Base-by-base conservation (phyloP, 176 grass and related monocot species). In the Rhynchospora pubera region DNA sequence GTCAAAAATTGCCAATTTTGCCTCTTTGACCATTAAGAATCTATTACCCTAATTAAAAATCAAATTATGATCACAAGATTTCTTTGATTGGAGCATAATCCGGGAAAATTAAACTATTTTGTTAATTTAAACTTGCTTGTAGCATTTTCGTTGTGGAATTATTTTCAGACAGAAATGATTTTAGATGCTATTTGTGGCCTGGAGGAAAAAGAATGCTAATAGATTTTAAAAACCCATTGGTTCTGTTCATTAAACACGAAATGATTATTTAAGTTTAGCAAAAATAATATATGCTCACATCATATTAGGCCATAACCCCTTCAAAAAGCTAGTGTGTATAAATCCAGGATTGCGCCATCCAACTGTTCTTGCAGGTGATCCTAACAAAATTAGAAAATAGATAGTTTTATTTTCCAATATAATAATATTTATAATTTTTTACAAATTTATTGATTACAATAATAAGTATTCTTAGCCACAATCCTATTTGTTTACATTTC, bases 311-410 rank as follows among this genome's bases (percentile, higher is more conserved):
- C 95, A 97, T 32, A 94, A 78, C 14, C 94, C 89, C 74, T 92
- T 93, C 44, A 97, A 70, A 79, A 94, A 93, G 58, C 95, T 90
- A 81, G 92, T 94, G 65, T 97, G 92, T 88, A 94, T 93, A 81
- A 90, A 94, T 85, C 95, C 90, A 80, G 92, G 95, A 87, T 98
- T 83, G 34, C 90, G 88, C 95, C 95, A 98, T 51, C 95, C 90
- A 88, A 98, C 92, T 59, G 92, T 94, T 82, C 90, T 83, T 82
- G 95, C 90, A 91, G 95, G 92, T 84, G 92, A 67, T 84, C 85
- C 94, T 97, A 86, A 77, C 82, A 87, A 62, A 22, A 43, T 71
- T 58, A 50, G 63, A 62, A 76, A 79, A 55, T 34, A 85, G 19
- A 9, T 28, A 47, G 63, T 57, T 16, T 39, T 39, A 4, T 39